Conservation (phyloP, 2,329 filamentous ascomycete genomes). For the Sclerotinia trifoliorum region DNA sequence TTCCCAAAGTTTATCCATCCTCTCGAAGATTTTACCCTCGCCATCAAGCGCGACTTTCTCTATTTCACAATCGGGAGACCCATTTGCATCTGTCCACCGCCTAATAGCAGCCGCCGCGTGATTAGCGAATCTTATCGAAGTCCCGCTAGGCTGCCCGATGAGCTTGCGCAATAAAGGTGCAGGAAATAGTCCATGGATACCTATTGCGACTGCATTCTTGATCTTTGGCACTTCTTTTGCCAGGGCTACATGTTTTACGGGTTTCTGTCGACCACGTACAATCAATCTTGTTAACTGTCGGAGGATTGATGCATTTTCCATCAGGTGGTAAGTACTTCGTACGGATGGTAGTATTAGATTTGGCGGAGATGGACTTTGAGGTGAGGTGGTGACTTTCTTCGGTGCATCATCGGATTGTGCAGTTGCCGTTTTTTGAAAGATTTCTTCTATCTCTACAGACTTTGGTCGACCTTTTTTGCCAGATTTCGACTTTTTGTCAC, state of each 20-base stretch:
- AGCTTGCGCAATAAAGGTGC: conserved; percentile 83
- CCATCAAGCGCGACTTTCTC: conserved; percentile 94
- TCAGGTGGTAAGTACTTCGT: conserved; percentile 63
- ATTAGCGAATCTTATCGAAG: conserved; percentile 88
- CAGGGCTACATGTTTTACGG: conserved; percentile 70
- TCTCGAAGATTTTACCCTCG: conserved; percentile 85
- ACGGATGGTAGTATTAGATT: conserved; percentile 73
- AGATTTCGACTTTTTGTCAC: conserved; percentile 31
- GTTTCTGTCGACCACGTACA: conserved; percentile 54
- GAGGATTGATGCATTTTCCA: conserved; percentile 68
- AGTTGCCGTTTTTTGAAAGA: conserved; percentile 22
- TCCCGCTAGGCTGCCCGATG: conserved; percentile 92
- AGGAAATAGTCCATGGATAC: conserved; percentile 91
- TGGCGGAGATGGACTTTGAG: conserved; percentile 41
- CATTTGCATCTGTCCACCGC: conserved; percentile 73
- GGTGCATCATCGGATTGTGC: conserved; percentile 25
- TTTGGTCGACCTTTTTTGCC: conserved; percentile 33
- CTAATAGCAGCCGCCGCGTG: conserved; percentile 81
- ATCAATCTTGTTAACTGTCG: conserved; percentile 62
- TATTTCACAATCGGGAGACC: conserved; percentile 74
- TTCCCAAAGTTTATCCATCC: conserved; percentile 92
- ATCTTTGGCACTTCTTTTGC: conserved; percentile 68
- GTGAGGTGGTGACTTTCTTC: conserved; percentile 26
- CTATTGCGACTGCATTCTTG: conserved; percentile 85
- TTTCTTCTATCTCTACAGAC: conserved; percentile 32